Evolutionary conservation across 2,329 filamentous ascomycete genomes (phyloP), one percentile per base, ranked within the genome.

Genomic region (Periglandula ipomoeae): DNA sequence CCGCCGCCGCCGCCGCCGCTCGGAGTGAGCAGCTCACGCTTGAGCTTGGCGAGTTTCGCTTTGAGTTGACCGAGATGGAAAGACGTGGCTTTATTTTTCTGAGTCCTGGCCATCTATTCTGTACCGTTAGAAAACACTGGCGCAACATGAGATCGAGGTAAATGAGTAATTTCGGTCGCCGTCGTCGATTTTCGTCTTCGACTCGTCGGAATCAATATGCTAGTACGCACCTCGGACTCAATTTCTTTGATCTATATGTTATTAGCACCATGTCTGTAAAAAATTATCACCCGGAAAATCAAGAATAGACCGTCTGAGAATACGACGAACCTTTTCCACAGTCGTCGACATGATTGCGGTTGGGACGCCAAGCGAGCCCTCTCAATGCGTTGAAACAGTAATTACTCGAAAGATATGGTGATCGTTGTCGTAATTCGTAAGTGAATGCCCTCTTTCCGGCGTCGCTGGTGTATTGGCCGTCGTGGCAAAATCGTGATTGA

Each of bases 21-120:
- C 19, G 93, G 93, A 38, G 88, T 95, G 57, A 98, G 78, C 44
- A 98, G 82, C 70, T 98, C 93, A 65, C 89, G 83, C 78, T 96
- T 97, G 62, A 98, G 78, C 74, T 98, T 98, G 43, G 93, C 91
- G 63, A 98, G 81, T 72, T 98, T 98, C 56, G 93, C 93, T 73
- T 98, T 98, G 59, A 98, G 75, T 72, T 97, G 91, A 70, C 88
- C 89, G 69, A 96, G 74, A 78, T 96, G 90, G 69, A 84, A 95
- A 44, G 89, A 90, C 11, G 89, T 95, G 47, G 86, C 87, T 74
- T 96, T 96, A 71, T 96, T 96, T 75, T 96, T 96, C 70, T 97
- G 90, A 63, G 90, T 96, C 72, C 81, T 81, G 74, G 89, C 88
- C 91, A 96, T 96, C 84, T 91, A 56, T 59, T 20, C 13, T 8